These are phyloP conservation scores for Crithidia expoeki DNA, from an alignment of 208 protist genomes.

Conservation along the genomic window DNA sequence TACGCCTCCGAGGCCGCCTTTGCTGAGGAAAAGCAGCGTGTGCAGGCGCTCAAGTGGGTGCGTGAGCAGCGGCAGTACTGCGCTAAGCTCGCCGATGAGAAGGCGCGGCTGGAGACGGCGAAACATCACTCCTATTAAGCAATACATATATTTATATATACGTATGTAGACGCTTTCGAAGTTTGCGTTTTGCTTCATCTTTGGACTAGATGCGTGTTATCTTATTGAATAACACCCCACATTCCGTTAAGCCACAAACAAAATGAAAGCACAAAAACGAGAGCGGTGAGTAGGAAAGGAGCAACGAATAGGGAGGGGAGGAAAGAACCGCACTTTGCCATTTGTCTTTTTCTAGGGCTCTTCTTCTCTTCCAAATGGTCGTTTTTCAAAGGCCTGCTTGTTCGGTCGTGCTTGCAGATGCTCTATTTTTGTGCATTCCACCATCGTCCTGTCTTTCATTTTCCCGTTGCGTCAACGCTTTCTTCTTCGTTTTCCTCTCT, in stretches of 20 bases:
- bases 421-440: no score
- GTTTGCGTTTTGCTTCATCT: conserved; percentile 11
- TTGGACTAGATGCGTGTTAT: no score
- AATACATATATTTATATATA: not conserved
- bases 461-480: conserved; percentile 6
- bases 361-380: no score
- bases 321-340: no score
- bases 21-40: conserved; percentile 73
- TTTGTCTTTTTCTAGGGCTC: no score
- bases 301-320: no score
- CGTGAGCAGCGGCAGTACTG: conserved; percentile 73
- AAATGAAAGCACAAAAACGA: no score
- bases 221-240: no score
- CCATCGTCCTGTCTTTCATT: conserved; percentile 20
- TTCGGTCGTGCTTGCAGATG: no score
- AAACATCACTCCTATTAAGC: conserved; percentile 6
- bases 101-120: conserved; percentile 14
- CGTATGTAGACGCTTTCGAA: not conserved
- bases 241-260: no score
- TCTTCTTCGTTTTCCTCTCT: not conserved
- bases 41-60: conserved; percentile 73
- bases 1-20: conserved; percentile 62
- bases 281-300: no score
- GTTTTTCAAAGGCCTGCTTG: conserved; percentile 13
- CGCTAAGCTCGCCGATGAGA: conserved; percentile 50